Evolutionary conservation across 495 filamentous ascomycete species (phyloP), one percentile per base, ranked within the genome.

Genomic region (Lasiosphaeria miniovina): DNA sequence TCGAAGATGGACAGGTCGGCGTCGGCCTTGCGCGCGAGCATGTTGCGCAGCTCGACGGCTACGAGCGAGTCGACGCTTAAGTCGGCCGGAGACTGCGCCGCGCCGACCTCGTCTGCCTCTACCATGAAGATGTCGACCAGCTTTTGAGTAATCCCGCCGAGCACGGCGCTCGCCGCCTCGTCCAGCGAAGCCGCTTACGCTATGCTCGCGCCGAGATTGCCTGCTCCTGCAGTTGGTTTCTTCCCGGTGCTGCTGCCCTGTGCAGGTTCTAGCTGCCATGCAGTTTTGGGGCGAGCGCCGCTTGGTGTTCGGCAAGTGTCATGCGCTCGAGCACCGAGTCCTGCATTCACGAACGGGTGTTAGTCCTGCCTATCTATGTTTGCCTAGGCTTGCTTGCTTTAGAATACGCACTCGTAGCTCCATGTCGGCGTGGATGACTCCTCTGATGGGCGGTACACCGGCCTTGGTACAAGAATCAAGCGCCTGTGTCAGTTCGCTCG

Each of bases 341-440:
- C 61, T 80, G 48, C 52, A 1, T 36, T 60, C 4, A 14, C 12
- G 4, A 45, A n/a, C n/a, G n/a, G n/a, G n/a, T n/a, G n/a, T n/a
- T 14, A 45, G 11, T 14, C 11, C 4, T 45, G 4, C 12, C 11
- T n/a, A 45, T 45, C 15, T 4, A 45, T 45, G 6, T 3, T 45
- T 6, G 4, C 11, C 11, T 45, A 45, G 11, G 15, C 41, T 12
- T 14, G 3, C 4, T 4, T 4, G 4, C 12, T 45, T 14, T n/a
- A n/a, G 67, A 66, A 65, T 68, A 74, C 74, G 59, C 67, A 68
- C 65, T 43, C 48, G 62, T 4, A 83, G 80, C 17, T 87, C 81
- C 80, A 82, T 82, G 12, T 79, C 78, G 15, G 73, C 74, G 56
- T 83, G 79, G 24, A 83, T 67, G 36, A 81, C 58, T n/a, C 80